phyloP scores from a whole-genome alignment of 148 eudicot genomes.

The Chenopodium album region DNA sequence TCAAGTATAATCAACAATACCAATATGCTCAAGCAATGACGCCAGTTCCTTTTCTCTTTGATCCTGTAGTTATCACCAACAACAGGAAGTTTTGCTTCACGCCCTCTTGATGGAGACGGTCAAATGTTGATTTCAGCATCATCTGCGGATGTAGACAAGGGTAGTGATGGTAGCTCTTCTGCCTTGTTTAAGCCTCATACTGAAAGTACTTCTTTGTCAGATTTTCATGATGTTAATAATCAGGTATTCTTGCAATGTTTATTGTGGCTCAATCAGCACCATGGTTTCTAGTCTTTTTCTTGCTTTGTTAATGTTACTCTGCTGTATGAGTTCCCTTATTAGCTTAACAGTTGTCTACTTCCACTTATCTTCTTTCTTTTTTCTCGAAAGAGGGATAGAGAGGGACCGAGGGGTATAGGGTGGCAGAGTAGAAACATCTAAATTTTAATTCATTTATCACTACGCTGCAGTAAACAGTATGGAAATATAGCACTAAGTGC shows the following conservation, averaged over 20 bases:
- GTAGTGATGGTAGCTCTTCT: conserved; percentile 30
- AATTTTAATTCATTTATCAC: too few relatives aligned
- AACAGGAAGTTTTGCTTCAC: conserved; percentile 48
- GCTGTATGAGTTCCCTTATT: neutral
- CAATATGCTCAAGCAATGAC: neutral
- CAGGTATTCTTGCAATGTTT: conserved; percentile 30
- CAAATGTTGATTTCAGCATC: conserved; percentile 34
- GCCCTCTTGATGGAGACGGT: conserved; percentile 32
- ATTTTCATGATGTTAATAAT: conserved; percentile 25
- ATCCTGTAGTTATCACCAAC: conserved; percentile 54
- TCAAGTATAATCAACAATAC: neutral
- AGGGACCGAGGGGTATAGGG: too few relatives aligned
- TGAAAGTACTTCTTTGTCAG: conserved; percentile 23
- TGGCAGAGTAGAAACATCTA: too few relatives aligned
- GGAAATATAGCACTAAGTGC: too few relatives aligned
- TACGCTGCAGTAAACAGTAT: too few relatives aligned
- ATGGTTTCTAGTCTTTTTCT: neutral
- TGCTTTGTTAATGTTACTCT: neutral
- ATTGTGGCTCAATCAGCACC: neutral
- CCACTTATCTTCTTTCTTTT: too few relatives aligned
- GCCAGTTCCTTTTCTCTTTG: neutral
- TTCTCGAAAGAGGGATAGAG: too few relatives aligned
- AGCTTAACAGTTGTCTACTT: too few relatives aligned
- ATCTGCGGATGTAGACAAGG: conserved; percentile 31
- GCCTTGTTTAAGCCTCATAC: conserved; percentile 31